Evolutionary conservation across 2,329 filamentous ascomycete species (phyloP), one percentile per base, ranked within the genome.

Genomic region (Hypoxylon sp.): DNA sequence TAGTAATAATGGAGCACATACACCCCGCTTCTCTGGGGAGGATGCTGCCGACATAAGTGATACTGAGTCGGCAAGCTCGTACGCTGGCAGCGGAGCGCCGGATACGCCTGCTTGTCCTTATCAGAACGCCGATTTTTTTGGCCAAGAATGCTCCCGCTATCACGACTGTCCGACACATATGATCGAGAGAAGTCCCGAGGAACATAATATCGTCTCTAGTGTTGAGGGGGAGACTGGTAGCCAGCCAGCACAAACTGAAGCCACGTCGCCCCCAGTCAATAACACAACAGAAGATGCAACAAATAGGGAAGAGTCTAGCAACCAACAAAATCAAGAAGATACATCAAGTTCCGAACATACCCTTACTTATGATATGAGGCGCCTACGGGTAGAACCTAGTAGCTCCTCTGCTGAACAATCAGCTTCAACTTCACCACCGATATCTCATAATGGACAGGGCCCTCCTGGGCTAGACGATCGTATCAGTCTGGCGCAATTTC

Each of bases 111-210:
- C 57, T 17, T 79, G 75, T 50, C 69, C 60, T 25, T 77, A 73
- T 69, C 71, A 69, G 38, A 75, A 69, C 7, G 15, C 62, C 12
- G 64, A 67, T 9, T 75, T 69, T 32, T 61, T 75, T 56, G 70
- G 75, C 40, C 69, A 72, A 37, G 77, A 79, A 63, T 78, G 77
- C 61, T 70, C 71, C 7, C 72, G 71, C 35, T 80, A 71, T 62
- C 72, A 77, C 48, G 78, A 80, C 65, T 79, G 77, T 31, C 78
- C 77, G 21, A 73, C 75, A 3, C 78, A 80, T 48, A 54, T 68
- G 12, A 59, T 76, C 34, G 73, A 74, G 60, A 71, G 77, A n/a
- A 64, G 66, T 51, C 58, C 59, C 8, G 59, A 57, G 5, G 51
- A 42, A 15, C 34, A 26, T 17, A 16, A 20, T 19, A 16, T 23